Evolutionary conservation across 257 asterid species (phyloP).

Genomic region (Lavandula angustifolia): DNA sequence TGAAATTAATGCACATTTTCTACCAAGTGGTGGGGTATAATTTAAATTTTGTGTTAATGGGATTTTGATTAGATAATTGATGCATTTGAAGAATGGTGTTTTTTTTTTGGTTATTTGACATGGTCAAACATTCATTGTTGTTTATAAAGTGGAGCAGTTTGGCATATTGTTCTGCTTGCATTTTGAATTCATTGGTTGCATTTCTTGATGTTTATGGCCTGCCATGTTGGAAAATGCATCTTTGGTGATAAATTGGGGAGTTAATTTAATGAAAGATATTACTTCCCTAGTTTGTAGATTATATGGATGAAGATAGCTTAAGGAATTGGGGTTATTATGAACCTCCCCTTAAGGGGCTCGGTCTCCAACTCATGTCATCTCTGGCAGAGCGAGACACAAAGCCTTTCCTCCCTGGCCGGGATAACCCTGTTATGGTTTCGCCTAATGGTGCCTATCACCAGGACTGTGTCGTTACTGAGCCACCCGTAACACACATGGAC

Average conservation of each 20-base stretch:
- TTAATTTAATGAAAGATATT: constrained; percentile 30
- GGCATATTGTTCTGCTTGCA: constrained; percentile 11
- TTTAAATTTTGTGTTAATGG: neutral
- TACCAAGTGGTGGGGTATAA: neutral
- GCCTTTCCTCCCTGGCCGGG: constrained; percentile 65
- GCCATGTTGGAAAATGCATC: constrained; percentile 20
- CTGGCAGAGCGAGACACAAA: constrained; percentile 72
- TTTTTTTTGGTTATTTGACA: constrained; percentile 7
- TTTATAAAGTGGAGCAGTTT: neutral
- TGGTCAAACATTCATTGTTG: neutral
- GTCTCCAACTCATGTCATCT: constrained; percentile 86
- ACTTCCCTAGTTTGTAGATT: constrained; percentile 48
- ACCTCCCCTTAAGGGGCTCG: constrained; percentile 64
- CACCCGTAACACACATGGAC: constrained; percentile 70
- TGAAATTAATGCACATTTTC: constrained; percentile 24
- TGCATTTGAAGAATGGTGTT: constrained; percentile 13
- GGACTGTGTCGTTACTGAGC: constrained; percentile 57
- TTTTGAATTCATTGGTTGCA: constrained; percentile 18
- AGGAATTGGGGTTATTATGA: constrained; percentile 96
- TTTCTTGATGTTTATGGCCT: constrained; percentile 21
- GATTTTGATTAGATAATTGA: constrained; percentile 7
- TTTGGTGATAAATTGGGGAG: constrained; percentile 21
- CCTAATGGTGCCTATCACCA: constrained; percentile 66
- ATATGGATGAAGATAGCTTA: constrained; percentile 87
- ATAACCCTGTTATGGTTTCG: constrained; percentile 56